Percentiles rank a stretch among this genome's conserved stretches.
Conservation (phyloP, 2,329 filamentous ascomycete genomes). For the Gliomastix tumulicola region DNA sequence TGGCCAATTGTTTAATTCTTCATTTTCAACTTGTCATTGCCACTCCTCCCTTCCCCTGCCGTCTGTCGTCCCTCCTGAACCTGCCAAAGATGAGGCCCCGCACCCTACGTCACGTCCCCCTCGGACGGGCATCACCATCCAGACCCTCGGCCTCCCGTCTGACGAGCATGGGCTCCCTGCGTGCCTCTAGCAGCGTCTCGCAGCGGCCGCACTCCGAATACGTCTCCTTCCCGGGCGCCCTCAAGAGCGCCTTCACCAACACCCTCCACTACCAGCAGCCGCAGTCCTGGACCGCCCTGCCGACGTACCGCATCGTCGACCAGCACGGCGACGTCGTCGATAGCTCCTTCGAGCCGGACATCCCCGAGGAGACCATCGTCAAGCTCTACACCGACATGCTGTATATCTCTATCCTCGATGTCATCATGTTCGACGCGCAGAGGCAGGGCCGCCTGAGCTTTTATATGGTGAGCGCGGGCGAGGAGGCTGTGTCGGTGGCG, state of each 20-base stretch:
- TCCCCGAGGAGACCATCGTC: constrained; percentile 55
- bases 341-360: constrained; percentile 58
- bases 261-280: constrained; percentile 72
- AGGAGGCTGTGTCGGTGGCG: constrained; percentile 90
- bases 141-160: constrained; percentile 11
- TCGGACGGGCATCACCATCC: constrained; percentile 19
- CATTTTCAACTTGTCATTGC: too few species aligned
- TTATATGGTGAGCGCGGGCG: constrained; percentile 94
- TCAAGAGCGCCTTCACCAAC: constrained; percentile 88
- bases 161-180: constrained; percentile 14
- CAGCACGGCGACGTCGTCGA: constrained; percentile 83
- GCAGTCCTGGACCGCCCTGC: constrained; percentile 65
- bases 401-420: constrained; percentile 76
- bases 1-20: too few species aligned
- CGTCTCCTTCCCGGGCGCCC: constrained; percentile 82
- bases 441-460: constrained; percentile 90
- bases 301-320: constrained; percentile 88
- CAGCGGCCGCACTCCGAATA: constrained; percentile 48
- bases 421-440: constrained; percentile 98
- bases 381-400: constrained; percentile 62
- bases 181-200: constrained; percentile 42
- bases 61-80: not conserved
- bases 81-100: constrained; percentile 18
- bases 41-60: too few species aligned
- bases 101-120: constrained; percentile 18